Conservation (phyloP, 192 early-diverging fungal genomes). For the Rhizophagus clarus region DNA sequence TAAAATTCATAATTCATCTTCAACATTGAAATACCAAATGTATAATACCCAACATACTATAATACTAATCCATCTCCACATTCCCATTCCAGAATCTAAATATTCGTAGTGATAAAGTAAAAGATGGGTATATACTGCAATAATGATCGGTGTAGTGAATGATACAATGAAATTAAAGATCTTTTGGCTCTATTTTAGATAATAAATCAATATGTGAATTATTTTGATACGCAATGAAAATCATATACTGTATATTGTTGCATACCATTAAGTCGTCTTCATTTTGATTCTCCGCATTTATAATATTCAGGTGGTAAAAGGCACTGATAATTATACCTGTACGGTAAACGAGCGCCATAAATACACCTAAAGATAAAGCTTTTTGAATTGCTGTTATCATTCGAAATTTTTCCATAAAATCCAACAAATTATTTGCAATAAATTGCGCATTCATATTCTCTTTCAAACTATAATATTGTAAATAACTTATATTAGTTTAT, state of each 20-base stretch:
- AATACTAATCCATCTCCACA: slow-evolving; percentile 28
- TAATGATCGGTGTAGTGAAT: slow-evolving; percentile 16
- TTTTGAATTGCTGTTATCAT: background rate
- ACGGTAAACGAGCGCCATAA: background rate
- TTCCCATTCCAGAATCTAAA: background rate
- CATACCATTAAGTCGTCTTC: background rate
- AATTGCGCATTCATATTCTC: background rate
- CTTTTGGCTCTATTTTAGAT: background rate
- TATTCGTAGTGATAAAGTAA: slow-evolving; percentile 36
- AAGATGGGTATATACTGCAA: slow-evolving; percentile 35
- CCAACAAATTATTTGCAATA: background rate
- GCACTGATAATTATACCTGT: background rate
- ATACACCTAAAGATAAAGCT: background rate
- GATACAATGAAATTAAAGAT: slow-evolving; percentile 19
- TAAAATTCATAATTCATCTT: background rate
- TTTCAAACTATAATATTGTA: too few species aligned
- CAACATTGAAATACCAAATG: background rate
- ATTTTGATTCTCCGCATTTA: background rate
- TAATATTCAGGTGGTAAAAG: background rate
- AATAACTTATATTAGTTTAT: background rate
- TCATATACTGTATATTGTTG: too few species aligned
- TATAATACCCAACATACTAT: background rate
- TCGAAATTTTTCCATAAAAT: background rate
- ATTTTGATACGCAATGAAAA: too few species aligned
- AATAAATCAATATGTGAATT: too few species aligned